phyloP scores from a whole-genome alignment of 1,139 yeast species.

The Blastobotrys petasosporus region DNA sequence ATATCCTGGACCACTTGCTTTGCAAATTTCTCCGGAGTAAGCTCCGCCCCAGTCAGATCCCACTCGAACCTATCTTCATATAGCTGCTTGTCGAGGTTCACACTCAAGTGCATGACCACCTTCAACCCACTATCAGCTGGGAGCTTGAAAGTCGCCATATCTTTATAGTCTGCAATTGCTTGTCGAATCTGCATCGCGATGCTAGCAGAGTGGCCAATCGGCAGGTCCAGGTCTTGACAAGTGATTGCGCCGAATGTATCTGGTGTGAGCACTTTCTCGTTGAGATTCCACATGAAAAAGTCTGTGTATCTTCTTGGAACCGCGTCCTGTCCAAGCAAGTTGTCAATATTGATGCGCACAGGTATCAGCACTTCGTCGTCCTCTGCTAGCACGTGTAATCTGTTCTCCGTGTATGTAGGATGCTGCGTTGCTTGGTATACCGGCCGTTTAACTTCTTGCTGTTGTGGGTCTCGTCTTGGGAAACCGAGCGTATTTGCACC shows the following conservation, averaged over 20 bases:
- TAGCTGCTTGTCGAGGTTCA: constrained; percentile 74
- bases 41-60: constrained; percentile 60
- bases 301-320: constrained; percentile 58
- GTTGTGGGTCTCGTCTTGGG: constrained; percentile 5
- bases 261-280: constrained; percentile 71
- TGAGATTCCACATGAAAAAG: constrained; percentile 83
- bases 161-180: constrained; percentile 72
- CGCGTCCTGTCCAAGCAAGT: constrained; percentile 38
- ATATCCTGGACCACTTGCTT: constrained; percentile 74
- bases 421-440: constrained; percentile 24
- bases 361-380: constrained; percentile 57
- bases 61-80: constrained; percentile 94
- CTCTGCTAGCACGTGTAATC: constrained; percentile 33
- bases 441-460: constrained; percentile 2
- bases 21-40: constrained; percentile 84
- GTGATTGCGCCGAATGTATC: constrained; percentile 75
- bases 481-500: constrained; percentile 8
- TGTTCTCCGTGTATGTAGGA: constrained; percentile 32
- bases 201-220: constrained; percentile 52
- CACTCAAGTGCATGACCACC: constrained; percentile 74
- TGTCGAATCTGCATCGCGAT: constrained; percentile 67
- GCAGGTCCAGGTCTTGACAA: constrained; percentile 78
- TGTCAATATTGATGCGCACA: constrained; percentile 67
- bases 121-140: constrained; percentile 63
- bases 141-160: constrained; percentile 56